Base-by-base conservation (phyloP, 352 stramenopile genomes). In the Phytophthora quininea region DNA sequence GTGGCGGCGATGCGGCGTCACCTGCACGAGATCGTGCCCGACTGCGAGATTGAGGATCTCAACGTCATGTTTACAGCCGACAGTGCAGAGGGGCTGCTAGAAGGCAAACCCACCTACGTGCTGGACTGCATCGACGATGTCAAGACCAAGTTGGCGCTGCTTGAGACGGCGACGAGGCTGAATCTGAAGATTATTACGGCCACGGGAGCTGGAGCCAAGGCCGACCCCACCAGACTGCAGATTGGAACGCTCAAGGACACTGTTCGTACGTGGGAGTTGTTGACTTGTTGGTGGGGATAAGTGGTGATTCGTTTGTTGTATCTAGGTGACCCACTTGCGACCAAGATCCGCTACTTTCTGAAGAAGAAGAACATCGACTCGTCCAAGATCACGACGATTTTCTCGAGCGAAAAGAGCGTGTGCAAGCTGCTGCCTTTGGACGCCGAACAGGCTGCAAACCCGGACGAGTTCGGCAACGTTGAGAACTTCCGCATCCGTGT, bases 71-170 rank as follows among this genome's bases (percentile, higher is more conserved):
- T 98, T 45, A 81, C 90, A 38, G 85, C 71, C 43, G 74, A 65
- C 32, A 82, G 74, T 15, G 93, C 92, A 24, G 84, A 94, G 4
- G 72, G 90, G 29, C 80, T 98, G 46, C 79, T 98, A 29, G 85
- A 80, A 46, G 81, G 81, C 24, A 88, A 84, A 72, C 95, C 82
- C 75, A 98, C 88, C 68, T 99, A 92, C 55, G 91, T 99, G 24
- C 77, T 99, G 66, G 97, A 99, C 77, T 99, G 97, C 63, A 99
- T 99, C 75, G 98, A 99, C 77, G 98, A 99, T 81, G 90, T 99
- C 33, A 96, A 93, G 50, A 99, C 98, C 47, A 99, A 99, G 74
- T 82, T 92, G 3, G 86, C 95, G 42, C 83, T 99, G 27, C 77
- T 99, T 19, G 84, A 90, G 30, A 82, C 96, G 42, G 98, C 96